Percentiles rank a stretch among this genome's conserved stretches.
Conservation (phyloP, 345 rosid species). For the Atalantia buxifolia region DNA sequence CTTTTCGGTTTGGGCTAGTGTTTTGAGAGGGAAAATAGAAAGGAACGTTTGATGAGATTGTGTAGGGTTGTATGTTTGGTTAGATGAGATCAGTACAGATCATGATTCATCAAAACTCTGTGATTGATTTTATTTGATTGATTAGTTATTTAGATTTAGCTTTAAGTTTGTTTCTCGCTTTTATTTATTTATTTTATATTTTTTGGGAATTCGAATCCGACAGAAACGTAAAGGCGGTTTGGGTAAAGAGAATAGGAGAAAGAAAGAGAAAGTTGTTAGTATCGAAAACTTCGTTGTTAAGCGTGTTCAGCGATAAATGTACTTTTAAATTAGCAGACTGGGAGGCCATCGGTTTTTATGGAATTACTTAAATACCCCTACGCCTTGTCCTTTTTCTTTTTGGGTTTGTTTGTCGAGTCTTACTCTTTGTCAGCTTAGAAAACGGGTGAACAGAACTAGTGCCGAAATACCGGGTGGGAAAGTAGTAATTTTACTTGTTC, state of each 20-base stretch:
- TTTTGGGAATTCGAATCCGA: background rate
- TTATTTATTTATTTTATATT: background rate
- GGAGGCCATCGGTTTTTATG: background rate
- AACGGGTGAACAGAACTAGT: background rate
- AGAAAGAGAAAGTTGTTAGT: background rate
- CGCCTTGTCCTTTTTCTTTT: background rate
- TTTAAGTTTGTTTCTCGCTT: background rate
- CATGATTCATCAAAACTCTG: background rate
- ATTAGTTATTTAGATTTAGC: background rate
- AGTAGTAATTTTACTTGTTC: background rate
- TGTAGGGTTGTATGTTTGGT: background rate
- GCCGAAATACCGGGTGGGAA: background rate
- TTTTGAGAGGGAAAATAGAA: slow-evolving; percentile 12
- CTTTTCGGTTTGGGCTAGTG: background rate
- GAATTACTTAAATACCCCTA: background rate
- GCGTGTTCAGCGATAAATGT: background rate
- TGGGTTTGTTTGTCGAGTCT: too few species aligned
- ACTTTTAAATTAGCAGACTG: background rate
- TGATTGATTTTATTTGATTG: background rate
- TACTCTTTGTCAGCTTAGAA: too few species aligned
- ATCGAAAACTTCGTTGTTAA: slow-evolving; percentile 18
- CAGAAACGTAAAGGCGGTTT: slow-evolving; percentile 17
- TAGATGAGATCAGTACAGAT: background rate
- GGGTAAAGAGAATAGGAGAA: background rate
- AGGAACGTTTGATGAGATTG: background rate